Base-by-base conservation (phyloP, 2,329 filamentous ascomycete genomes). In the Fusarium nodosum region DNA sequence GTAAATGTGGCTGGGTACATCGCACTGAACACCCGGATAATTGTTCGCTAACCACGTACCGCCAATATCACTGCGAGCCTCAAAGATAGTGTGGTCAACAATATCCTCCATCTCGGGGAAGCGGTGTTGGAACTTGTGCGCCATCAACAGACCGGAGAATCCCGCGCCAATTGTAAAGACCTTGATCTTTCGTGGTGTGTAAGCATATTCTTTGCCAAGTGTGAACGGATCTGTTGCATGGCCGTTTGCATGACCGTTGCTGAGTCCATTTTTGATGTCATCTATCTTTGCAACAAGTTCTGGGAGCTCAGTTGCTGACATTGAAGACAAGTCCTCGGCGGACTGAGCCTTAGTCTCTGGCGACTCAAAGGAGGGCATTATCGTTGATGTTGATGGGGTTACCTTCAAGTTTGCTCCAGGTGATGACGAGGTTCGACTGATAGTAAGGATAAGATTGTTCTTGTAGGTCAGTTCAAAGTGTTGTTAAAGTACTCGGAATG, bases 1-100 rank as follows among this genome's bases (percentile, higher is more conserved):
- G 11, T 72, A 73, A 8, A 72, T 72, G 11, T 72, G 70, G 30
- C 56, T 56, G 1, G 70, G 70, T 2, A 72, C 70, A 18, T 72
- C 70, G 12, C 70, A 72, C 12, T 73, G 70, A 11, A 72, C 68
- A 6, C 70, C 70, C 9, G 70, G 70, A 9, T 72, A 72, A 20
- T 72, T 56, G 56, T 79, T 79, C 10, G 74, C 77, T 3, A 79
- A 47, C 78, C 78, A 80, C 0, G 78, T 80, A 3, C 77, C 78
- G 1, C 76, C 76, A 34, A 79, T 68, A 38, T 78, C 77, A 9
- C 56, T 61, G 8, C 69, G 65, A 12, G 74, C 72, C 57, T 79
- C 77, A 47, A 76, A 79, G 31, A 77, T 76, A 10, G 73, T 77
- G 42, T 77, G 73, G 0, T 73, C 67, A 3, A 72, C 70, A 6